Evolutionary conservation across 345 rosid species (phyloP).

Genomic region (Eucalyptus sp.): DNA sequence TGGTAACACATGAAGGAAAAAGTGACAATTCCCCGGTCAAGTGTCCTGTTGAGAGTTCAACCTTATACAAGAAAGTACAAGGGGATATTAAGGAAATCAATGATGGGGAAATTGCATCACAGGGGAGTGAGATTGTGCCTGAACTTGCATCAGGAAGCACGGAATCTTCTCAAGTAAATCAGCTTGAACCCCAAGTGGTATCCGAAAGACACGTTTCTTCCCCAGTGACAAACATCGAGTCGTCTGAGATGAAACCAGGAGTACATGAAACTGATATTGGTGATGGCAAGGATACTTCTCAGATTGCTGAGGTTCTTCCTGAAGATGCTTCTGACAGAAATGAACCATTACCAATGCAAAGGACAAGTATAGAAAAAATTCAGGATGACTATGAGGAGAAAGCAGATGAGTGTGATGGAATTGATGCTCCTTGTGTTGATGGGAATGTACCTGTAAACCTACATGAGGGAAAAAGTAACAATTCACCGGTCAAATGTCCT

Average conservation of each 20-base stretch:
- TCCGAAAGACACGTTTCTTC: not conserved
- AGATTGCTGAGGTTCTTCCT: not conserved
- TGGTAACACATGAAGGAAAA: not conserved
- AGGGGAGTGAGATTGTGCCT: conserved; percentile 2
- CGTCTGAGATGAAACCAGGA: not conserved
- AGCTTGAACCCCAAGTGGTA: not conserved
- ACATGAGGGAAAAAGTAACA: not conserved
- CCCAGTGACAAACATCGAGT: not conserved
- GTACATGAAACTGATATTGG: not conserved
- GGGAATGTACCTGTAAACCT: not conserved
- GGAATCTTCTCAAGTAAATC: not conserved
- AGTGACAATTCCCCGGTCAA: not conserved
- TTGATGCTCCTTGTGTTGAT: not conserved
- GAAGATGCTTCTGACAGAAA: not conserved
- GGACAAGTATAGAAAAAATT: not conserved
- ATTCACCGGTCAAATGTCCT: not conserved
- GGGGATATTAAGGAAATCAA: not conserved
- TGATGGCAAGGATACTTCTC: not conserved
- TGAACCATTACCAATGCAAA: not conserved
- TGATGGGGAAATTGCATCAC: not conserved
- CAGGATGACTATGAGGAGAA: not conserved
- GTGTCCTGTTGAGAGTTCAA: not conserved
- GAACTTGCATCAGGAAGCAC: not conserved
- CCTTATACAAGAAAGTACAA: not conserved
- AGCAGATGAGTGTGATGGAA: not conserved